Conservation (phyloP, 1,284 basidiomycete species). For the Gomphus bonarii region DNA sequence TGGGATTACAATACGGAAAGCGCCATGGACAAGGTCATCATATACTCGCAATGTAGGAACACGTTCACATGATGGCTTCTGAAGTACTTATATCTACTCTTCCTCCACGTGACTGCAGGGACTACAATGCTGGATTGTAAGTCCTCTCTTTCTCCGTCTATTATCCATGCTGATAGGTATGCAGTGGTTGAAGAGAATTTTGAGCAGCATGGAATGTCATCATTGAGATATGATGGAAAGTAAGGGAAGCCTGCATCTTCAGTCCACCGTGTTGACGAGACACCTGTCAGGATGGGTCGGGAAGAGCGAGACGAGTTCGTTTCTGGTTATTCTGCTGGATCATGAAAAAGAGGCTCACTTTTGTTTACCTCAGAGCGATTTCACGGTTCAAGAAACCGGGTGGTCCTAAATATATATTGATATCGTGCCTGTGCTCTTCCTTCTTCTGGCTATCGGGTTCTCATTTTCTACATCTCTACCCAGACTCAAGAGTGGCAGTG, state of each 20-base stretch:
- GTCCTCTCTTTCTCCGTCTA: conserved; percentile 6
- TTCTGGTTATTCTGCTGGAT: background rate
- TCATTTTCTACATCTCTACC: background rate
- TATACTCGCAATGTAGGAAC: conserved; percentile 59
- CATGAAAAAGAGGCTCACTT: background rate
- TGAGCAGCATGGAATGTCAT: conserved; percentile 45
- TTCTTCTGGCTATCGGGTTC: background rate
- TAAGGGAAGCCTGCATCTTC: background rate
- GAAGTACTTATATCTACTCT: background rate
- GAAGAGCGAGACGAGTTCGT: conserved; percentile 33
- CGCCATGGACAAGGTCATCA: conserved; percentile 47
- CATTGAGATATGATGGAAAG: conserved; percentile 51
- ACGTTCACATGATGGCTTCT: background rate
- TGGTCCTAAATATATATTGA: conserved; percentile 51
- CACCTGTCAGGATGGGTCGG: conserved; percentile 34
- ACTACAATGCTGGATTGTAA: conserved; percentile 54
- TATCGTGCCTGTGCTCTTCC: conserved; percentile 34
- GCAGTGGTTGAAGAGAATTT: conserved; percentile 48
- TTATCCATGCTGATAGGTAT: background rate
- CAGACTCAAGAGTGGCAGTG: conserved; percentile 58
- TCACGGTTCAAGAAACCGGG: conserved; percentile 39
- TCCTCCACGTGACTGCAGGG: conserved; percentile 31
- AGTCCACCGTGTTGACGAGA: background rate
- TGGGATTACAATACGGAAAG: conserved; percentile 40
- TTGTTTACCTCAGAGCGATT: conserved; percentile 21